Conservation (phyloP, 2,329 filamentous ascomycete genomes). For the Pseudomassariella vexata region DNA sequence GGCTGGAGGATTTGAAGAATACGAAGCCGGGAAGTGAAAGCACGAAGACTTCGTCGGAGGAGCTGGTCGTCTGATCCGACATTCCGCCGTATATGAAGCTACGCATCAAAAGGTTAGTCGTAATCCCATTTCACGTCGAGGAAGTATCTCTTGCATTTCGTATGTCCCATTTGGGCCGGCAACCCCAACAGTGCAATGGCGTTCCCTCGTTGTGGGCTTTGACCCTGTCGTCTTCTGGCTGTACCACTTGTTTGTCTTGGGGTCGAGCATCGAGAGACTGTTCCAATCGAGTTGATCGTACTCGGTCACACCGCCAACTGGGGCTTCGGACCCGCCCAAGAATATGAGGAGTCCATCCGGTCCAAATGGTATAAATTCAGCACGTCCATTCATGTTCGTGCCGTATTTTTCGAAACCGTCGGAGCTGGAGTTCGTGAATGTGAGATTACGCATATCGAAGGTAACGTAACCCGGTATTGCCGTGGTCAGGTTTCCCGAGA, state of each 20-base stretch:
- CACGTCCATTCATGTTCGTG: conserved; percentile 21
- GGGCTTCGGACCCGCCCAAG: conserved; percentile 22
- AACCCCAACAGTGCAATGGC: conserved; percentile 28
- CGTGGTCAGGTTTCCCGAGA: conserved; percentile 14
- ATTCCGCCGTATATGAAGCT: conserved; percentile 32
- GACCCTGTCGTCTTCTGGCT: conserved; percentile 25
- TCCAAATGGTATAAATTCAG: conserved; percentile 27
- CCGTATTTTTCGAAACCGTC: conserved; percentile 15
- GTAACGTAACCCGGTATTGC: conserved; percentile 23
- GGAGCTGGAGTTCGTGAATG: conserved; percentile 25
- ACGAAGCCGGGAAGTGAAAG: conserved; percentile 31
- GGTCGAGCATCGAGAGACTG: conserved; percentile 25
- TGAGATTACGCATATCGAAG: conserved; percentile 23
- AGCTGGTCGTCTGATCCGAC: conserved; percentile 11
- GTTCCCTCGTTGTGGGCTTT: conserved; percentile 18
- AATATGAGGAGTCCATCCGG: conserved; percentile 25
- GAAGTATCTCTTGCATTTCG: conserved; percentile 26
- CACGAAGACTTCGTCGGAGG: conserved; percentile 26
- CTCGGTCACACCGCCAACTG: conserved; percentile 14
- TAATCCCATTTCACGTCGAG: background rate
- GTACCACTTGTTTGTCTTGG: conserved; percentile 27
- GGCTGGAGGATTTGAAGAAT: conserved; percentile 24
- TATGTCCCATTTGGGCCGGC: conserved; percentile 25
- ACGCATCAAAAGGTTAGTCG: conserved; percentile 4
- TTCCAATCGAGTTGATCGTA: conserved; percentile 18